Percentiles rank a stretch among this genome's conserved stretches.
These are phyloP conservation scores for Alternaria postmessia DNA, from an alignment of 2,329 filamentous ascomycete species.

Conservation along the genomic window DNA sequence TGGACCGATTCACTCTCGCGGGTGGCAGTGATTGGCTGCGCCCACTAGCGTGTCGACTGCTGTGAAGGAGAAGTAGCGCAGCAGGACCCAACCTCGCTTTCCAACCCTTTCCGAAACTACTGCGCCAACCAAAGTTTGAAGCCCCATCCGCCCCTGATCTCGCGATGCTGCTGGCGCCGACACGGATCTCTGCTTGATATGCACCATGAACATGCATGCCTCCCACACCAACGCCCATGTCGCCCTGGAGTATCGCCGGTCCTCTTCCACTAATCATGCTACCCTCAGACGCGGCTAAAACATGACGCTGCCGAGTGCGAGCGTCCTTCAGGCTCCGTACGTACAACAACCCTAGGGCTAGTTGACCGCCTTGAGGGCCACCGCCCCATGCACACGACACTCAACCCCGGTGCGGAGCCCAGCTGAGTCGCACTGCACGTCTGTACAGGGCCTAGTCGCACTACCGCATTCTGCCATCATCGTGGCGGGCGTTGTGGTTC, in stretches of 20 bases:
- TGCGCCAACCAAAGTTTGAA: conserved; percentile 41
- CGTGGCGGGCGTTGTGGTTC: conserved; percentile 32
- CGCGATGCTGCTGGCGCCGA: conserved; percentile 27
- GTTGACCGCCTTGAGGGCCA: conserved; percentile 45
- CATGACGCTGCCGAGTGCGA: conserved; percentile 31
- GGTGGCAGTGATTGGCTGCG: conserved; percentile 17
- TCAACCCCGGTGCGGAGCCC: conserved; percentile 35
- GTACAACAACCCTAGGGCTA: conserved; percentile 39
- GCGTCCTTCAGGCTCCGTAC: conserved; percentile 32
- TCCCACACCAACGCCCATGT: conserved; percentile 14
- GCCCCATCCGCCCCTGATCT: conserved; percentile 36
- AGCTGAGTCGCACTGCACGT: conserved; percentile 39
- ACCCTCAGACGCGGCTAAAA: conserved; percentile 44
- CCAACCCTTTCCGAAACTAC: conserved; percentile 42
- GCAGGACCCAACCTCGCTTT: conserved; percentile 25
- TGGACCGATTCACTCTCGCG: conserved; percentile 21
- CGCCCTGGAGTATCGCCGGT: conserved; percentile 30
- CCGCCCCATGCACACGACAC: conserved; percentile 43
- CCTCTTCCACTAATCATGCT: conserved; percentile 31
- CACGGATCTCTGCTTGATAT: conserved; percentile 24
- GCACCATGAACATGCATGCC: conserved; percentile 18
- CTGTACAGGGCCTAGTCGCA: conserved; percentile 10
- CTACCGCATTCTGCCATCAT: conserved; percentile 43
- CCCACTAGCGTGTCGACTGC: conserved; percentile 2
- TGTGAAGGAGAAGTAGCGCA: conserved; percentile 27